These are phyloP conservation scores for Penicillium sp. DNA, from an alignment of 2,329 filamentous ascomycete genomes.

Conservation along the genomic window DNA sequence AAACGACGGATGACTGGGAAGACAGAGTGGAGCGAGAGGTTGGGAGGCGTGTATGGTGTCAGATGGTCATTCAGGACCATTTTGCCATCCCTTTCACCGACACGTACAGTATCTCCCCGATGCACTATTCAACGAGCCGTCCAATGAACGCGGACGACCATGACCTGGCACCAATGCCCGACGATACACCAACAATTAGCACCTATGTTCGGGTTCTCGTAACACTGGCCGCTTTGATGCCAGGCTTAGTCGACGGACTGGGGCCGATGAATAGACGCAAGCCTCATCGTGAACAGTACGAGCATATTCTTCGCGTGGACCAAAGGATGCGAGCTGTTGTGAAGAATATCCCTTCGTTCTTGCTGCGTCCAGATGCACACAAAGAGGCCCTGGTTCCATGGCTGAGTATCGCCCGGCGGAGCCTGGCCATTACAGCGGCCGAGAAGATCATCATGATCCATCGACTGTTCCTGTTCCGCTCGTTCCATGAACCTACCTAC, in stretches of 20 bases:
- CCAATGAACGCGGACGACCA: slow-evolving; percentile 39
- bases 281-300: slow-evolving; percentile 36
- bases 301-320: slow-evolving; percentile 37
- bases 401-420: slow-evolving; percentile 35
- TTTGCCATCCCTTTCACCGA: slow-evolving; percentile 40
- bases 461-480: slow-evolving; percentile 37
- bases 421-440: slow-evolving; percentile 40
- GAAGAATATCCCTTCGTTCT: slow-evolving; percentile 30
- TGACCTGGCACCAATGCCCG: slow-evolving; percentile 24
- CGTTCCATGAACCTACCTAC: slow-evolving; percentile 33
- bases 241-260: slow-evolving; percentile 33
- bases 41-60: slow-evolving; percentile 39
- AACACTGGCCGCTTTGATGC: slow-evolving; percentile 37
- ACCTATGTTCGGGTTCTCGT: slow-evolving; percentile 31
- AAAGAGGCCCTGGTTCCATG: slow-evolving; percentile 33
- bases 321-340: slow-evolving; percentile 36
- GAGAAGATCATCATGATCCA: slow-evolving; percentile 48
- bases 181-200: slow-evolving; percentile 22
- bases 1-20: slow-evolving; percentile 24
- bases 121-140: slow-evolving; percentile 33
- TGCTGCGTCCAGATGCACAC: slow-evolving; percentile 28
- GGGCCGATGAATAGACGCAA: slow-evolving; percentile 34
- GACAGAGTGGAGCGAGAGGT: slow-evolving; percentile 32
- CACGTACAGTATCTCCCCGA: slow-evolving; percentile 38
- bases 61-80: slow-evolving; percentile 40